Percentiles rank a stretch among this genome's conserved stretches.
Evolutionary conservation across 768 basidiomycete species (phyloP).

Genomic region (Leucocoprinus sp.): DNA sequence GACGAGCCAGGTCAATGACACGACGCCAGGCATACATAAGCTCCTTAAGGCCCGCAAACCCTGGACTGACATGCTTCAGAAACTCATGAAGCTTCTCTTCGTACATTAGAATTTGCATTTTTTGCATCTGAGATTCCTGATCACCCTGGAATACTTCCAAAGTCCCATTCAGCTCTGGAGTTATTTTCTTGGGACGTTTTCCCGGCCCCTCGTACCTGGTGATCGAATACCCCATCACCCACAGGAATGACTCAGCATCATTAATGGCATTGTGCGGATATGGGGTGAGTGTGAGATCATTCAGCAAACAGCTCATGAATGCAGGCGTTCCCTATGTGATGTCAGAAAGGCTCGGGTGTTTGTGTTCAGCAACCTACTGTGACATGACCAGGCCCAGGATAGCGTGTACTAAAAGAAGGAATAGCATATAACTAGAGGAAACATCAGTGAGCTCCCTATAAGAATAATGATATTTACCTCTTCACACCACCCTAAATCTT

Average conservation of each 20-base stretch:
- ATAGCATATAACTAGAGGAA: background rate
- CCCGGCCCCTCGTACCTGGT: background rate
- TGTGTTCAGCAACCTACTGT: background rate
- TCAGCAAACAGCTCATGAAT: background rate
- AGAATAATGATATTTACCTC: background rate
- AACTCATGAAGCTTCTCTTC: background rate
- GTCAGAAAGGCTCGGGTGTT: background rate
- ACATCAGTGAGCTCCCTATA: background rate
- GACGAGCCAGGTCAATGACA: background rate
- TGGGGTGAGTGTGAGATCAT: background rate
- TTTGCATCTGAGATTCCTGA: background rate
- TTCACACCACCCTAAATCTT: background rate
- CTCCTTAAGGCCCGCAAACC: background rate
- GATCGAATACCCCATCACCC: background rate
- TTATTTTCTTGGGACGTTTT: no score
- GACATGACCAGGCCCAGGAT: background rate
- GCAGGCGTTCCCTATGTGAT: background rate
- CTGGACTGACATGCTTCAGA: background rate
- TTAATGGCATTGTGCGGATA: background rate
- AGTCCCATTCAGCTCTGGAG: no score
- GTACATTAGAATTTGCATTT: background rate
- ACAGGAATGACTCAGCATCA: background rate
- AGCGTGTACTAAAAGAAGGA: background rate
- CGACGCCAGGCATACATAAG: background rate
- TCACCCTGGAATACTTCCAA: background rate